A percentile compares a stretch with the other conserved stretches of the same genome.
Evolutionary conservation across 2,329 filamentous ascomycete species (phyloP).

Genomic region (Aspergillus sp.): DNA sequence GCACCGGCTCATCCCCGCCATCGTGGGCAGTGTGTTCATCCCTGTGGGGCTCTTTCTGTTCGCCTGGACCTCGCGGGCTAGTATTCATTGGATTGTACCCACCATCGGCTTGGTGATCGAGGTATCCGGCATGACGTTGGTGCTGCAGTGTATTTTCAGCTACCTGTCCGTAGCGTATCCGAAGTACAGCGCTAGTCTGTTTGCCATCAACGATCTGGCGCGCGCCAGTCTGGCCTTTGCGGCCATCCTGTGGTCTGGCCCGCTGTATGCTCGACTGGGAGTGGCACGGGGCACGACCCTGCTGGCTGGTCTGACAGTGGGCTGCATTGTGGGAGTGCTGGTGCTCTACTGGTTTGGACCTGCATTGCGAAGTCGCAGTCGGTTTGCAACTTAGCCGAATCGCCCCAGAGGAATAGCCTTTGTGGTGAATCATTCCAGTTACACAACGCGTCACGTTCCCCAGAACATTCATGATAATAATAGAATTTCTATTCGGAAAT

Average conservation of each 20-base stretch:
- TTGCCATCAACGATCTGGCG: conserved; percentile 26
- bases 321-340: not conserved
- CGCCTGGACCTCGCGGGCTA: conserved; percentile 54
- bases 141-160: conserved; percentile 30
- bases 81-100: conserved; percentile 49
- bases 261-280: not conserved
- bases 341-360: not conserved
- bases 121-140: not conserved
- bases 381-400: not conserved
- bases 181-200: conserved; percentile 26
- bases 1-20: not conserved
- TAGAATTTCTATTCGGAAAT: too few species aligned
- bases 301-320: not conserved
- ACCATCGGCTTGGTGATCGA: conserved; percentile 8
- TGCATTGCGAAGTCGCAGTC: not conserved
- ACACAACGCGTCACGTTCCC: too few species aligned
- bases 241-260: not conserved
- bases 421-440: too few species aligned
- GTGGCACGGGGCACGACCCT: not conserved
- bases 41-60: conserved; percentile 3
- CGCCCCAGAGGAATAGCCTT: too few species aligned
- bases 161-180: conserved; percentile 28
- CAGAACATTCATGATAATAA: too few species aligned
- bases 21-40: not conserved
- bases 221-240: not conserved